Base-by-base conservation (phyloP, 441 rosid species). In the Brassica hybrid region DNA sequence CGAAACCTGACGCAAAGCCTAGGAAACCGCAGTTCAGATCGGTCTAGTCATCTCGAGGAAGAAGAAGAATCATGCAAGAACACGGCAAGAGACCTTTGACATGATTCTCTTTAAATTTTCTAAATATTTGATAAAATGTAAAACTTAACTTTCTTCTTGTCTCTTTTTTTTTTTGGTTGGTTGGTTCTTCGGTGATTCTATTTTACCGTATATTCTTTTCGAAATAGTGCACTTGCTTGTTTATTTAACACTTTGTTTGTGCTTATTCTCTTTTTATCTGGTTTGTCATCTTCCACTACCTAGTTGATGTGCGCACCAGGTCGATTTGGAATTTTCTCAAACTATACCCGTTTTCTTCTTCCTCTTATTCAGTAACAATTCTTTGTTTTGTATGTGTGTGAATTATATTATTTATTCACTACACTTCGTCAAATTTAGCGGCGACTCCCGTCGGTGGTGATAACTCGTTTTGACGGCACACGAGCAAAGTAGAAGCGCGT, bases 81-180 rank as follows among this genome's bases (percentile, higher is more conserved):
- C 72, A 85, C 76, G 81, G n/a, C 88, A 65, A 43, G 80, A 65
- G 65, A 81, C n/a, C n/a, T n/a, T n/a, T n/a, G 83, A 72, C 67
- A 18, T 72, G 52, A 45, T 79, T 32, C 65, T 34, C n/a, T 54
- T 5, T 7, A 11, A 36, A 2, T 21, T 19, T 21, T 27, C 18
- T 25, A 36, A 36, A 36, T 36, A 10, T n/a, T 36, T 36, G 8
- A 36, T 36, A 36, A 7, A 36, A 1, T 32, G 36, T 32, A 3
- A 32, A 32, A n/a, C n/a, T n/a, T n/a, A n/a, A n/a, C 3, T 5
- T 25, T 25, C 34, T 30, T 30, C 48, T 45, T 45, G 2, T 11
- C 7, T 14, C n/a, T 25, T 16, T 19, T 14, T 13, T 17, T 6
- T 30, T 19, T 17, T 36, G 10, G 18, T 19, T 59, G 43, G 48